Percentiles rank a stretch among this genome's conserved stretches.
phyloP scores from a whole-genome alignment of 768 basidiomycete species.

The Mycena alexandri region DNA sequence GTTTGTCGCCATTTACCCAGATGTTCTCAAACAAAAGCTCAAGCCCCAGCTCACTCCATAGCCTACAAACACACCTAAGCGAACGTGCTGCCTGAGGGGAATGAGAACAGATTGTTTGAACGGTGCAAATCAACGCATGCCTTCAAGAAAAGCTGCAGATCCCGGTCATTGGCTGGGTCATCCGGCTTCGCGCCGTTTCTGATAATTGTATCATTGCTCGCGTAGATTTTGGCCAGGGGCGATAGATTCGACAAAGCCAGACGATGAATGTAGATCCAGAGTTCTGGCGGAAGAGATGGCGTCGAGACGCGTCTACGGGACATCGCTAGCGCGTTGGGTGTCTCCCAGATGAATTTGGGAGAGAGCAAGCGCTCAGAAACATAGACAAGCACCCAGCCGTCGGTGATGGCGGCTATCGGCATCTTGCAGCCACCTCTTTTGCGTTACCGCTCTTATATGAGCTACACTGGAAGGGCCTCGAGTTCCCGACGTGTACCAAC shows the following conservation, averaged over 20 bases:
- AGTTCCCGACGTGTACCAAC: not conserved
- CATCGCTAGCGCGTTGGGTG: not conserved
- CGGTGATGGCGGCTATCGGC: constrained; percentile 3
- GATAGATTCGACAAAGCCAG: constrained; percentile 6
- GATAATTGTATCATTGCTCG: not conserved
- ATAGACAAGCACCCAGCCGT: constrained; percentile 12
- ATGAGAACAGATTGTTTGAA: not conserved
- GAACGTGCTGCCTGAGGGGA: constrained; percentile 11
- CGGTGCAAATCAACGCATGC: not conserved
- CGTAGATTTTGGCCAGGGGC: not conserved
- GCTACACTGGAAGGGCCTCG: not conserved
- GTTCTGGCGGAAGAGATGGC: constrained; percentile 17
- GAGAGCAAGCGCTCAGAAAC: not conserved
- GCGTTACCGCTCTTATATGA: not conserved
- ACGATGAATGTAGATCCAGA: constrained; percentile 26
- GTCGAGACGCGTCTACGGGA: not conserved
- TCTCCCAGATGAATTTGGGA: not conserved
- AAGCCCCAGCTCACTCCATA: constrained; percentile 23
- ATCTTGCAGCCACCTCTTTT: not conserved
- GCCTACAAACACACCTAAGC: constrained; percentile 14
- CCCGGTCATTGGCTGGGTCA: constrained; percentile 6
- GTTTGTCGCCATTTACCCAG: not conserved
- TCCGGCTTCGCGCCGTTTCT: constrained; percentile 4
- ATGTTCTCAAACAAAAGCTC: constrained; percentile 28
- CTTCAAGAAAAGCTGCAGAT: constrained; percentile 11